Conservation (phyloP, 345 rosid genomes). For the Eucalyptus microcorys region DNA sequence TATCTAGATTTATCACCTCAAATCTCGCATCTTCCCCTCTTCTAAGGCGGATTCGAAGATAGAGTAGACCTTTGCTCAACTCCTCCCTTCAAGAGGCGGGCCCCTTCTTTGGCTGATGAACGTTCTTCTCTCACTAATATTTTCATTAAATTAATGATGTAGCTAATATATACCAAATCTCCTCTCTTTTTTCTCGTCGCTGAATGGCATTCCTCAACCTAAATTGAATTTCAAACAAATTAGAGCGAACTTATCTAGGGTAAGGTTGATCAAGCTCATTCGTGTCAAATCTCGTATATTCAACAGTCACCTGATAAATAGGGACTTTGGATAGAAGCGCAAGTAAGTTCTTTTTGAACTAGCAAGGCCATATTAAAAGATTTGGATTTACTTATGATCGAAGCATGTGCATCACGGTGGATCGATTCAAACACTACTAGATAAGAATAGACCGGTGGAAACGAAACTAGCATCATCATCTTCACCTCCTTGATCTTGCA, state of each 20-base stretch:
- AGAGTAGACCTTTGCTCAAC: not conserved
- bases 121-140: not conserved
- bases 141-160: not conserved
- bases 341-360: not conserved
- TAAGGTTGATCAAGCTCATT: not conserved
- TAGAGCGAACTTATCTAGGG: accelerated
- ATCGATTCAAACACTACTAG: not conserved
- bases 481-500: not conserved
- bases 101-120: not conserved
- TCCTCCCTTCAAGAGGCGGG: not conserved
- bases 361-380: accelerated
- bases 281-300: accelerated
- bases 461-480: not conserved
- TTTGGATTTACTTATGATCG: not conserved
- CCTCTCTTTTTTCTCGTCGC: not conserved
- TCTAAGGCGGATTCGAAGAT: not conserved
- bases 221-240: not conserved
- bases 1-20: not conserved
- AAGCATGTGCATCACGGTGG: not conserved
- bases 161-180: not conserved
- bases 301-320: not conserved
- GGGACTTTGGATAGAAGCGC: accelerated
- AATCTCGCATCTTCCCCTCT: not conserved
- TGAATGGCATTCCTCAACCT: not conserved
- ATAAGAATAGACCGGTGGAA: not conserved